Evolutionary conservation across 768 basidiomycete genomes (phyloP).

Genomic region (Boletus edulis): DNA sequence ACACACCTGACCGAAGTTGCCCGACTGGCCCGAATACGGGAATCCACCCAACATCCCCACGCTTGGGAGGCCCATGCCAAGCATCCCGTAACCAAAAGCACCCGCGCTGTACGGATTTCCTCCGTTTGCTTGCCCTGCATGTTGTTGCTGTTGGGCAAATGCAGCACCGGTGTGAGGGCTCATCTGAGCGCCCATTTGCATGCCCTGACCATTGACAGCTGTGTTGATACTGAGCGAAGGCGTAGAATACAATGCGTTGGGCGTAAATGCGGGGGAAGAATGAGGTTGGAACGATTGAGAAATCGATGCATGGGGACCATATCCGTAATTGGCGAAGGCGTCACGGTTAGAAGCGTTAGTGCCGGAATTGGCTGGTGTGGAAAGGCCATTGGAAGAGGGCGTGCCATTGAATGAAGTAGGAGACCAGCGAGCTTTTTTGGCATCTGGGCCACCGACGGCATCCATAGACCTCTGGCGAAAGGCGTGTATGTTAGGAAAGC

Average conservation of each 20-base stretch:
- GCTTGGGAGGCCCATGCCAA: conserved; percentile 75
- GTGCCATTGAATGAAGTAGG: conserved; percentile 51
- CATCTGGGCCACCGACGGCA: conserved; percentile 73
- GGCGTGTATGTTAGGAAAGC: neutral
- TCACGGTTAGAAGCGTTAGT: conserved; percentile 49
- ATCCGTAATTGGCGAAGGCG: conserved; percentile 85
- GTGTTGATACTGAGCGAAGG: conserved; percentile 71
- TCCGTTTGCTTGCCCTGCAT: conserved; percentile 37
- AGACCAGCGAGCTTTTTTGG: conserved; percentile 91
- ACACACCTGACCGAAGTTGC: conserved; percentile 62
- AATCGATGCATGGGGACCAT: conserved; percentile 71
- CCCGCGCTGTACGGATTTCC: conserved; percentile 52
- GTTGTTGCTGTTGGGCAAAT: conserved; percentile 45
- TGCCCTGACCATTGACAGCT: conserved; percentile 41
- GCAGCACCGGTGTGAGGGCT: conserved; percentile 66
- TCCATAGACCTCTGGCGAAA: conserved; percentile 77
- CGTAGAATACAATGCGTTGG: conserved; percentile 69
- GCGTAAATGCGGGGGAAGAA: conserved; percentile 47
- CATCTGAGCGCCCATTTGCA: conserved; percentile 52
- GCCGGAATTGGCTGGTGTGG: conserved; percentile 36
- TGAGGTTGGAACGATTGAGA: conserved; percentile 49
- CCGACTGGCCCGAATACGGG: conserved; percentile 70
- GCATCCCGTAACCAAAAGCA: conserved; percentile 65
- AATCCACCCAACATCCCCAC: conserved; percentile 73
- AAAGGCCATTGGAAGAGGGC: conserved; percentile 36